phyloP scores from a whole-genome alignment of 2,329 filamentous ascomycete species.

The Xylaria sp. region DNA sequence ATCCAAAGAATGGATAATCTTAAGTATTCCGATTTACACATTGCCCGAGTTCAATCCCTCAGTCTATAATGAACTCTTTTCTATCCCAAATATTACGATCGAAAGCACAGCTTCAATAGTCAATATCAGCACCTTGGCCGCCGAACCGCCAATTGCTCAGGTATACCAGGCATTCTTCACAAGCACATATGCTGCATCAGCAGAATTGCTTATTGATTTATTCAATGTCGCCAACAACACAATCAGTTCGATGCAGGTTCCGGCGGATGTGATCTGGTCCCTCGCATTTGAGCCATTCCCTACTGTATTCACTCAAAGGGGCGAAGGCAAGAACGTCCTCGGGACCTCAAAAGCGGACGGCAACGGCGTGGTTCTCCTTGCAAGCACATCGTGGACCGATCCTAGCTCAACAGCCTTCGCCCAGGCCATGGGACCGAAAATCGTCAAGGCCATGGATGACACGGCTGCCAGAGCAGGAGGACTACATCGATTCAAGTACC shows the following conservation, averaged over 20 bases:
- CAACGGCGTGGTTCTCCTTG: not conserved
- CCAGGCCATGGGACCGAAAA: slow-evolving; percentile 4
- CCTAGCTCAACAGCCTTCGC: slow-evolving; percentile 18
- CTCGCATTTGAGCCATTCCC: slow-evolving; percentile 37
- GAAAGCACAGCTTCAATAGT: slow-evolving; percentile 5
- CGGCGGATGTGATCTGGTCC: slow-evolving; percentile 6
- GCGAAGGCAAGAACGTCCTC: slow-evolving; percentile 4
- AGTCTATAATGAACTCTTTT: slow-evolving; percentile 6
- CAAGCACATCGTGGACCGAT: slow-evolving; percentile 25
- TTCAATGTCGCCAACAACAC: not conserved
- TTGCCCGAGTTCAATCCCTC: slow-evolving; percentile 14
- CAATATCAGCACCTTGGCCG: not conserved
- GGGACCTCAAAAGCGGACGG: not conserved
- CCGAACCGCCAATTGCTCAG: not conserved
- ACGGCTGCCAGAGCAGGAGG: slow-evolving; percentile 11
- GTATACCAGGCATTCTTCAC: slow-evolving; percentile 4
- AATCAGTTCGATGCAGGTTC: slow-evolving; percentile 8
- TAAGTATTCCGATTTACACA: slow-evolving; percentile 35
- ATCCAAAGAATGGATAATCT: slow-evolving; percentile 20
- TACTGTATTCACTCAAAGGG: slow-evolving; percentile 1
- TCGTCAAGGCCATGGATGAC: slow-evolving; percentile 26
- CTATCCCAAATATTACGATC: slow-evolving; percentile 33
- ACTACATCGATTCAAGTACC: slow-evolving; percentile 29
- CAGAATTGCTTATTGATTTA: not conserved
- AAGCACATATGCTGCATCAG: slow-evolving; percentile 4